Evolutionary conservation across 192 early-diverging fungal genomes (phyloP).

Genomic region (Umbelopsis vinacea): DNA sequence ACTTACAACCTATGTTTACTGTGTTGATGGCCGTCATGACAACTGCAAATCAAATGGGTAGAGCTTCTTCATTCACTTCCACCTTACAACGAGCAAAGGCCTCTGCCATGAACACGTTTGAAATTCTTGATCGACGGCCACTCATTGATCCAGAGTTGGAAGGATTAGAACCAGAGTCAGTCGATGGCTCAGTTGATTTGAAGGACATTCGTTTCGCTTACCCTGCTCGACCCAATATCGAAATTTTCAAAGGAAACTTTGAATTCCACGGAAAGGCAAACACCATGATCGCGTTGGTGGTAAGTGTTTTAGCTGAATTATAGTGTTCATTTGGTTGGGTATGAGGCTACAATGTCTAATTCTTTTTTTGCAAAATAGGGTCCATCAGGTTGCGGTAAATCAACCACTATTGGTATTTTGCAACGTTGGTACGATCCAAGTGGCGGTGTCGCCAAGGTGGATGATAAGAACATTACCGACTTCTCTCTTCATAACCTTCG

Average conservation of each 20-base stretch:
- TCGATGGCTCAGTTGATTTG: slow-evolving; percentile 57
- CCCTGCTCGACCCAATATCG: slow-evolving; percentile 63
- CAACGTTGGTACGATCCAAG: slow-evolving; percentile 82
- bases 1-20: slow-evolving; percentile 58
- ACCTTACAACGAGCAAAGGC: slow-evolving; percentile 80
- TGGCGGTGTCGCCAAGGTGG: slow-evolving; percentile 64
- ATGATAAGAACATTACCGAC: slow-evolving; percentile 58
- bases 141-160: slow-evolving; percentile 63
- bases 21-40: slow-evolving; percentile 83
- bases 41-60: slow-evolving; percentile 65
- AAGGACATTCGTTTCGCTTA: slow-evolving; percentile 67
- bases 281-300: slow-evolving; percentile 86
- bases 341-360: background rate
- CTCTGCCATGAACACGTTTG: slow-evolving; percentile 73
- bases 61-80: slow-evolving; percentile 72
- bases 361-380: slow-evolving; percentile 37
- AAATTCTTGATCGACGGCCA: slow-evolving; percentile 70
- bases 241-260: slow-evolving; percentile 64
- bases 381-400: slow-evolving; percentile 85
- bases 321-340: background rate
- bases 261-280: slow-evolving; percentile 54
- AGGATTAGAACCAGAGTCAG: slow-evolving; percentile 41
- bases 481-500: slow-evolving; percentile 72
- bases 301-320: background rate
- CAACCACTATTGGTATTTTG: slow-evolving; percentile 61